phyloP scores from a whole-genome alignment of 2,329 filamentous ascomycete genomes.

The Botrytis cinerea region DNA sequence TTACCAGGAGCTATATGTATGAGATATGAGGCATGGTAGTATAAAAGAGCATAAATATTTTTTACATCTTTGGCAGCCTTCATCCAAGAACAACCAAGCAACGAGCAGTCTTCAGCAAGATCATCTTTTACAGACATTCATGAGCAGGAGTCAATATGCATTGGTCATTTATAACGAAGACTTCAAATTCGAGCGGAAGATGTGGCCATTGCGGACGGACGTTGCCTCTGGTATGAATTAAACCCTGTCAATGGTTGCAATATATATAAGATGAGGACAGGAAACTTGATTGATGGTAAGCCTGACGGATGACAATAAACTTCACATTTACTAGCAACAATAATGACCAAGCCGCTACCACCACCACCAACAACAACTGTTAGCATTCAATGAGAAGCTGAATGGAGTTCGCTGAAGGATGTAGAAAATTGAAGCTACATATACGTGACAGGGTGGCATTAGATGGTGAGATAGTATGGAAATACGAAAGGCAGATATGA shows the following conservation, averaged over 20 bases:
- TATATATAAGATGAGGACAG: not conserved
- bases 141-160: not conserved
- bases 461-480: not conserved
- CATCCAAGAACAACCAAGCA: not conserved
- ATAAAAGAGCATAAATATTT: not conserved
- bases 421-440: not conserved
- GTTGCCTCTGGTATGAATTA: too few species aligned
- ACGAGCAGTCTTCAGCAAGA: too few species aligned
- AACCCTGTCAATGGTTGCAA: too few species aligned
- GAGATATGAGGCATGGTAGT: too few species aligned
- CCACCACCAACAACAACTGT: too few species aligned
- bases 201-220: not conserved
- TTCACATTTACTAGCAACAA: not conserved
- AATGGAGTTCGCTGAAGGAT: not conserved
- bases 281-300: not conserved
- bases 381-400: not conserved
- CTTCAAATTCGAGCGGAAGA: not conserved
- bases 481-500: not conserved
- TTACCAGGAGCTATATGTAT: not conserved
- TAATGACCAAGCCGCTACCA: fast-evolving
- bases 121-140: fast-evolving
- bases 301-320: not conserved
- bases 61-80: fast-evolving
- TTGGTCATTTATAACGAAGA: not conserved
- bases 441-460: not conserved